Evolutionary conservation across 495 filamentous ascomycete species (phyloP).

Genomic region (Endocarpon pusillum): DNA sequence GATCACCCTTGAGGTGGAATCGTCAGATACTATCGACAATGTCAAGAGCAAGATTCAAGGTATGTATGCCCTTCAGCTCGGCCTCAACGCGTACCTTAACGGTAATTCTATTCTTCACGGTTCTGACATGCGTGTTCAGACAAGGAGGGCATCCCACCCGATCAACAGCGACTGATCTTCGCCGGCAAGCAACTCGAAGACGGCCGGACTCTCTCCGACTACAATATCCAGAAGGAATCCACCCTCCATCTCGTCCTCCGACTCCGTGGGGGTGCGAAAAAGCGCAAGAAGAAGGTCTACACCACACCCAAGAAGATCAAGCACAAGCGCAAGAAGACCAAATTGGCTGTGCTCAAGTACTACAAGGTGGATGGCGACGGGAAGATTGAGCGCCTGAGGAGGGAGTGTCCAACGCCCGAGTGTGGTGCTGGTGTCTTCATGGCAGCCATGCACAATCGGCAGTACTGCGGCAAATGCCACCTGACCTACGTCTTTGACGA

Average conservation of each 20-base stretch:
- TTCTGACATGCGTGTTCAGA: constrained; percentile 30
- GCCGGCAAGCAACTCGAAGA: constrained; percentile 99
- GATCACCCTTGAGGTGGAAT: constrained; percentile 99
- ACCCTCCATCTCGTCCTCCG: constrained; percentile 97
- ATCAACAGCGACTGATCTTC: constrained; percentile 99
- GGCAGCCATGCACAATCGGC: constrained; percentile 98
- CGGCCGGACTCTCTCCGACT: constrained; percentile 96
- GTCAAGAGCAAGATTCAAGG: constrained; percentile 90
- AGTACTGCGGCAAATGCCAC: constrained; percentile 99
- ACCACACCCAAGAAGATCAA: constrained; percentile 99
- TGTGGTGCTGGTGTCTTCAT: constrained; percentile 99
- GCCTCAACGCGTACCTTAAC: neutral
- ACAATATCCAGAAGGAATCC: constrained; percentile 99
- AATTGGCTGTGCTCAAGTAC: constrained; percentile 99
- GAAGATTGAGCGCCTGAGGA: constrained; percentile 97
- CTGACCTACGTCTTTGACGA: constrained; percentile 99
- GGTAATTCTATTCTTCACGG: neutral
- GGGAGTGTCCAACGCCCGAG: constrained; percentile 90
- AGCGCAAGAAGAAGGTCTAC: constrained; percentile 99
- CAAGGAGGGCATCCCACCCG: constrained; percentile 99
- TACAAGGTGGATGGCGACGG: constrained; percentile 99
- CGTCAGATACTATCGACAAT: constrained; percentile 98
- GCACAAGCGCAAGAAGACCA: constrained; percentile 99
- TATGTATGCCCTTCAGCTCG: constrained; percentile 14
- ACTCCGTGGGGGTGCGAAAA: constrained; percentile 92